Percentiles rank a stretch among this genome's conserved stretches.
These are phyloP conservation scores for Boletus semigastroideus DNA, from an alignment of 1,284 basidiomycete genomes.

Conservation along the genomic window DNA sequence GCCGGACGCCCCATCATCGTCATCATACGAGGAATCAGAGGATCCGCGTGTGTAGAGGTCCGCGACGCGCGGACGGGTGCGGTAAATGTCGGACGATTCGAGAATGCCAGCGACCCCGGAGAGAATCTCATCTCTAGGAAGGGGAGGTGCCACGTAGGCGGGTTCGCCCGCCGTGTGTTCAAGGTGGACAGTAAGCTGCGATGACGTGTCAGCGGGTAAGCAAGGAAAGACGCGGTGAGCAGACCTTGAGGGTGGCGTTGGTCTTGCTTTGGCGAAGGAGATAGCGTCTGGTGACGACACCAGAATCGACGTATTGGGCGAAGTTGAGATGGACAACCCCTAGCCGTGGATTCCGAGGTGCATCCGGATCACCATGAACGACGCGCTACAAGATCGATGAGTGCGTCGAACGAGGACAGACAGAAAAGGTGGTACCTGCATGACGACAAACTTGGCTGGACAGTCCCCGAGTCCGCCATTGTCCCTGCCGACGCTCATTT, in stretches of 20 bases:
- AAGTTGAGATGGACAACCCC: slow-evolving; percentile 71
- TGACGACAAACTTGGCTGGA: slow-evolving; percentile 64
- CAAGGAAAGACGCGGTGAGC: neutral
- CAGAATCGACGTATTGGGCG: slow-evolving; percentile 69
- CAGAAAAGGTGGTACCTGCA: slow-evolving; percentile 44
- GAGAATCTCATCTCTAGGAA: slow-evolving; percentile 69
- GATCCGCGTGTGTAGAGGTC: slow-evolving; percentile 41
- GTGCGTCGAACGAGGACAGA: neutral
- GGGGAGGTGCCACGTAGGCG: slow-evolving; percentile 61
- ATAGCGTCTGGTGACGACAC: slow-evolving; percentile 66
- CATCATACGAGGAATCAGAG: slow-evolving; percentile 38
- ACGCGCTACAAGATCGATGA: slow-evolving; percentile 38
- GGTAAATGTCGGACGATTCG: slow-evolving; percentile 51
- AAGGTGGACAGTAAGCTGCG: slow-evolving; percentile 60
- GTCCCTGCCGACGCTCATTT: slow-evolving; percentile 59
- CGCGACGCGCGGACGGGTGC: slow-evolving; percentile 49
- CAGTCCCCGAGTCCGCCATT: slow-evolving; percentile 48
- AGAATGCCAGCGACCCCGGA: slow-evolving; percentile 63
- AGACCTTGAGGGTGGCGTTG: slow-evolving; percentile 73
- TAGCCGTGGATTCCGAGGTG: slow-evolving; percentile 56
- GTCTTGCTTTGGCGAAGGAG: slow-evolving; percentile 74
- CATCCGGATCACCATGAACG: slow-evolving; percentile 49
- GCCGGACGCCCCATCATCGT: slow-evolving; percentile 26
- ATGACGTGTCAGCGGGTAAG: neutral
- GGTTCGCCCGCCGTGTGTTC: slow-evolving; percentile 58